Base-by-base conservation (phyloP, 306 rosid species). In the Citrullus amarus region DNA sequence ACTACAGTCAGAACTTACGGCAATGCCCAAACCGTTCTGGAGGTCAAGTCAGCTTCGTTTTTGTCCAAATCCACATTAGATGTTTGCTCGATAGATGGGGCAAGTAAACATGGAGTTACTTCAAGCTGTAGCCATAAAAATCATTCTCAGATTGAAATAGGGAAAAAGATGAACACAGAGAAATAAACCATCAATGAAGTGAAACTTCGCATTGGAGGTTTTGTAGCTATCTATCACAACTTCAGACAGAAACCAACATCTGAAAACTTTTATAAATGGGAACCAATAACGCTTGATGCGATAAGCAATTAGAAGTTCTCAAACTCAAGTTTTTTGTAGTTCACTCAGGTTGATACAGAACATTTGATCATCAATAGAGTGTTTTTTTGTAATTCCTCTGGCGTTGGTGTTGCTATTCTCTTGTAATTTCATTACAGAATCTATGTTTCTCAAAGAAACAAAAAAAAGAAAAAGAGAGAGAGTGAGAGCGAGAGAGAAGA, bases 71-170 rank as follows among this genome's bases (percentile, higher is more conserved):
- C 77, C 72, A 3, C 67, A 56, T 54, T 80, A 41, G 86, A 82
- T 48, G 79, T 56, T 82, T 53, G 28, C 74, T 84, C 96, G 76
- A 63, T 84, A 73, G 88, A 74, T 32, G 96, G 82, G 80, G 96
- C 88, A 57, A 94, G 96, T 85, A 94, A 84, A 81, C 92, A 94
- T 70, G 98, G 98, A 88, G 83, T 89, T 72, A 94, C 97, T 84
- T 94, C 95, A 76, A 92, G 95, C 97, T 94, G 97, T 75, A 85
- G 81, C 75, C 78, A 86, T 46, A 81, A 84, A 72, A 39, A 82
- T 60, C 6, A 25, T 44, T 25, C 58, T 44, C 76, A 71, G 22
- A 71, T 17, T 39, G 39, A 66, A 18, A 66, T 18, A 38, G 73
- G 71, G 41, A 66, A 66, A 66, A 38, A 66, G 51, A 38, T 17